A percentile compares a stretch with the other conserved stretches of the same genome.
These are phyloP conservation scores for Daldinia sp. DNA, from an alignment of 2,329 filamentous ascomycete species.

Conservation along the genomic window DNA sequence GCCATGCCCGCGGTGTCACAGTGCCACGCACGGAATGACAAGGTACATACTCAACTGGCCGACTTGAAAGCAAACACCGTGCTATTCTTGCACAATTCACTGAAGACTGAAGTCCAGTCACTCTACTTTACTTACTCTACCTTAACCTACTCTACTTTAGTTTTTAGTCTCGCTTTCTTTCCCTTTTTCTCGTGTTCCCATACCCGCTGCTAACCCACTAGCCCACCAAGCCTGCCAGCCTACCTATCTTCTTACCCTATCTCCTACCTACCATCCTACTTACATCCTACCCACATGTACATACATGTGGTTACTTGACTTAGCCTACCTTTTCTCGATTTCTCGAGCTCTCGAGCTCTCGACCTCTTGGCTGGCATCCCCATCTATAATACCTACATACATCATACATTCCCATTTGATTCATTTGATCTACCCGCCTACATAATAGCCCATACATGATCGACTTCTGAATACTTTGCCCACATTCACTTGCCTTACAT, in stretches of 20 bases:
- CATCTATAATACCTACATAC: neutral
- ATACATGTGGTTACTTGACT: too few species aligned
- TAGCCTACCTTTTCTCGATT: too few species aligned
- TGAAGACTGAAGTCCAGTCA: conserved; percentile 30
- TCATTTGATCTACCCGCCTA: conserved; percentile 2
- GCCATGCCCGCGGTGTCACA: conserved; percentile 36
- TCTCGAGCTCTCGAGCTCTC: neutral
- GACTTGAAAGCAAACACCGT: conserved; percentile 41
- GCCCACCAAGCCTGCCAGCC: neutral
- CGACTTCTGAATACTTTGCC: neutral
- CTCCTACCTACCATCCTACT: neutral
- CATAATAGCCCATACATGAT: neutral
- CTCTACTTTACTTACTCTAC: too few species aligned
- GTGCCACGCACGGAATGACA: conserved; percentile 41
- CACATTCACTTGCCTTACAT: conserved; percentile 30
- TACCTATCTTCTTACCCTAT: conserved; percentile 1
- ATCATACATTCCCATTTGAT: conserved; percentile 10
- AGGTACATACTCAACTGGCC: conserved; percentile 38
- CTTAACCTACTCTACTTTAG: too few species aligned
- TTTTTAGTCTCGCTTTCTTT: neutral
- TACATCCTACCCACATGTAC: too few species aligned
- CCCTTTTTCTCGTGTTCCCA: conserved; percentile 3
- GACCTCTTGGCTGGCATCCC: neutral
- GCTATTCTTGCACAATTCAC: conserved; percentile 36
- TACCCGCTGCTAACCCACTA: neutral